Evolutionary conservation across 2,329 filamentous ascomycete species (phyloP).

Genomic region (Ceratocystiopsis minuta): DNA sequence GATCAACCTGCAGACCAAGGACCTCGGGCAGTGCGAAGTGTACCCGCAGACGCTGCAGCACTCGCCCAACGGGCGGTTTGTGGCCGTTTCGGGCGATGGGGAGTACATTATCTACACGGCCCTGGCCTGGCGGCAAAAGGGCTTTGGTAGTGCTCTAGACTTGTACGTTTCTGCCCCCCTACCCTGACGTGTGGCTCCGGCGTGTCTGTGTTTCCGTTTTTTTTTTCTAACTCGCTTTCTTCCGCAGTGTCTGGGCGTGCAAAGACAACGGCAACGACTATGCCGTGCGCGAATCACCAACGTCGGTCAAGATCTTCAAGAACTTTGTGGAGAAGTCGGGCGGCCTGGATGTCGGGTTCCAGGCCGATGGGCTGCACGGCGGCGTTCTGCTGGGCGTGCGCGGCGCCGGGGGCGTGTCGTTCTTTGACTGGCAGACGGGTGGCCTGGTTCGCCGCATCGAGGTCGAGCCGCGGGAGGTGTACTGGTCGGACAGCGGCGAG

Average conservation of each 20-base stretch:
- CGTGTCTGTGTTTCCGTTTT: too few relatives aligned
- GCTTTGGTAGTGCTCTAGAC: conserved; percentile 85
- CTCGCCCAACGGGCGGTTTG: conserved; percentile 79
- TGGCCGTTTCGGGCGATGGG: conserved; percentile 81
- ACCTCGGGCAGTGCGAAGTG: conserved; percentile 88
- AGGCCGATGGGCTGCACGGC: conserved; percentile 77
- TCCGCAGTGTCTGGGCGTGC: conserved; percentile 56
- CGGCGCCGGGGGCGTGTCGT: conserved; percentile 82
- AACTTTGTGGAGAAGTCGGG: conserved; percentile 89
- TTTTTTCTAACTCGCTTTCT: too few relatives aligned
- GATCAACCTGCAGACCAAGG: conserved; percentile 76
- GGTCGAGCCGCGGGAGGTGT: conserved; percentile 54
- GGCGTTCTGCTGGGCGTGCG: conserved; percentile 86
- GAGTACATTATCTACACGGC: conserved; percentile 99
- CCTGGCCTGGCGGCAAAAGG: conserved; percentile 91
- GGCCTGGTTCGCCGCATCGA: conserved; percentile 84
- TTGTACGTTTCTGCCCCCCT: conserved; percentile 27
- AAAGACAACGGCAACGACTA: conserved; percentile 98
- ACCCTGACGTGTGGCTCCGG: not conserved
- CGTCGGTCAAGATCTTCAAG: conserved; percentile 91
- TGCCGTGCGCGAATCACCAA: conserved; percentile 84
- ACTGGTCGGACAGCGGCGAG: conserved; percentile 96
- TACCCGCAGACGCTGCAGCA: conserved; percentile 90
- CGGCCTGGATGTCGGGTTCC: conserved; percentile 84
- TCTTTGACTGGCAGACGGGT: conserved; percentile 92